Evolutionary conservation across 2,329 filamentous ascomycete genomes (phyloP).

Genomic region (Aspergillus ibericus): DNA sequence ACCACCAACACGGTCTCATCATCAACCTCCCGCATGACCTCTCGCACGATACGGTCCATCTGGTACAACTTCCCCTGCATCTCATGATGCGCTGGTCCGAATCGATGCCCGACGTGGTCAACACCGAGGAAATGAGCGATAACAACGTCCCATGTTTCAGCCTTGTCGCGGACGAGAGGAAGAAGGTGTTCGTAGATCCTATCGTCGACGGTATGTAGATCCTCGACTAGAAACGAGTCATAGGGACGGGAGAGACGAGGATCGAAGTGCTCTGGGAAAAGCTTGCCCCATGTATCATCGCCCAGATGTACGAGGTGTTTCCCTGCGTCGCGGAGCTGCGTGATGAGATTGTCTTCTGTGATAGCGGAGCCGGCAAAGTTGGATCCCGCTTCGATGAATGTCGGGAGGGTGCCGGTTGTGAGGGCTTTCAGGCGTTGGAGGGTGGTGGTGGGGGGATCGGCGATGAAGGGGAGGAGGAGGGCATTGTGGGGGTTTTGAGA

Average conservation of each 20-base stretch:
- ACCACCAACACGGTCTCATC: constrained; percentile 84
- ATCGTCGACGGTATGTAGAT: constrained; percentile 92
- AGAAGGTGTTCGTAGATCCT: constrained; percentile 82
- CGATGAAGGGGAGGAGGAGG: constrained; percentile 89
- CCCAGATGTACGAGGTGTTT: constrained; percentile 86
- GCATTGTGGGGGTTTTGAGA: constrained; percentile 72
- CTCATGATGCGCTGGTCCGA: constrained; percentile 84
- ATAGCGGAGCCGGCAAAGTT: constrained; percentile 94
- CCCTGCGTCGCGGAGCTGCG: constrained; percentile 61
- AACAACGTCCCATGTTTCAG: constrained; percentile 82
- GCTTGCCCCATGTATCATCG: constrained; percentile 90
- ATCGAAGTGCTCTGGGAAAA: constrained; percentile 90
- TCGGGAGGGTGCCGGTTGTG: constrained; percentile 92
- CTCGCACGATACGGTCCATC: constrained; percentile 78
- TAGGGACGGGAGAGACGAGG: constrained; percentile 80
- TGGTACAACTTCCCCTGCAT: constrained; percentile 88
- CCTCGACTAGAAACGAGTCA: constrained; percentile 97
- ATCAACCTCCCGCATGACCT: constrained; percentile 71
- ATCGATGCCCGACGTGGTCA: constrained; percentile 93
- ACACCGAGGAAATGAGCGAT: constrained; percentile 91
- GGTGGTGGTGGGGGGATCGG: constrained; percentile 90
- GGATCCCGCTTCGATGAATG: constrained; percentile 87
- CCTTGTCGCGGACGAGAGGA: constrained; percentile 68
- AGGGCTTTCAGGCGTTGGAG: constrained; percentile 88
- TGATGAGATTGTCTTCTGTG: constrained; percentile 79